Evolutionary conservation across 1,284 basidiomycete genomes (phyloP), one percentile per base, ranked within the genome.

Genomic region (Agroathelia rolfsii): DNA sequence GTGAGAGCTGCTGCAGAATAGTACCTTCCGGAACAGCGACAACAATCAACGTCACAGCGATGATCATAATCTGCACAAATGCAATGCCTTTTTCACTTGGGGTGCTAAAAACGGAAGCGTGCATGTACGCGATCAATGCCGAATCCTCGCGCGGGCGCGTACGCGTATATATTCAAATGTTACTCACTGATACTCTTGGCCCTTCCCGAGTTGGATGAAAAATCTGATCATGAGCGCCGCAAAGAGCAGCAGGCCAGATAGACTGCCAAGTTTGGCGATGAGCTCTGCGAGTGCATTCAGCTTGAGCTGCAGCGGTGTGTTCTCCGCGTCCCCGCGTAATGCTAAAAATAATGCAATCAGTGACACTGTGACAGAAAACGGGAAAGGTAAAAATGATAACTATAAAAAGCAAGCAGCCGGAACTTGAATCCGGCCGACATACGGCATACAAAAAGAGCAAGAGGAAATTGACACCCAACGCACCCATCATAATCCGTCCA

Each of bases 401-500:
- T 15, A 14, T 24, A 9, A 12, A n/a, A 9, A 9, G 23, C 23
- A 24, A 9, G n/a, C 23, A n/a, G 23, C n/a, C 23, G n/a, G 23
- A 24, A 9, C n/a, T 24, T 24, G 23, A n/a, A 15, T 29, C 10
- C 15, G 11, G 12, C 20, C 7, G 8, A 7, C 21, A 27, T 23
- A 14, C 11, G 13, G n/a, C n/a, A n/a, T n/a, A n/a, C n/a, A n/a
- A n/a, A n/a, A n/a, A n/a, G n/a, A n/a, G n/a, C n/a, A 12, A 28
- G 28, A 21, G 13, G 2, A n/a, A n/a, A n/a, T n/a, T n/a, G n/a
- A n/a, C n/a, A n/a, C n/a, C n/a, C n/a, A n/a, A 65, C 77, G 30
- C 49, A 90, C 87, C 81, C 78, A 92, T 92, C 84, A 94, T 88
- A 50, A 94, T 90, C 30, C 90, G 78, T 35, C 94, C 94, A 54